Evolutionary conservation across 495 filamentous ascomycete species (phyloP), one percentile per base, ranked within the genome.

Genomic region (Aspergillus biplanus): DNA sequence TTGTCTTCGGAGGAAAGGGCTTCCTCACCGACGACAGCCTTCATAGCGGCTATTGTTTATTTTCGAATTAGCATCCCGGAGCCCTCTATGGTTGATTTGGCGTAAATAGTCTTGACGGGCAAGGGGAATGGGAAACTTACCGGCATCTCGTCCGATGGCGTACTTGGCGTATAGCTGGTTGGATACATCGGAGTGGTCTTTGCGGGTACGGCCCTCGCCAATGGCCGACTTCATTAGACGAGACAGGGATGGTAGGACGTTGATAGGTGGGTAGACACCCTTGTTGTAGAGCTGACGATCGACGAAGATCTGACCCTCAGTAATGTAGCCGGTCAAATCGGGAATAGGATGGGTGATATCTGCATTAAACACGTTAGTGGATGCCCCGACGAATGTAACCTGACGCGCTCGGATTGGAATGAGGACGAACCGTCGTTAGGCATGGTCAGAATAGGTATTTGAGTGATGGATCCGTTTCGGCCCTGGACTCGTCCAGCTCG

Each of bases 181-280:
- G 61, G 96, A 98, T 42, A 99, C 95, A 78, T 99, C 95, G 61
- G 91, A 90, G 79, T 99, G 95, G 73, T 99, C 95, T 78, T 91
- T 91, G 65, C 95, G 89, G 4, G 95, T 98, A 81, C 90, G 94
- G 64, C 91, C 91, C 78, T 97, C 92, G 71, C 96, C 96, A 67
- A 99, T 99, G 71, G 95, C 96, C 67, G 96, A 98, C 76, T 99
- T 99, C 95, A 99, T 99, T 69, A 99, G 90, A 86, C 95, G 96
- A 13, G 96, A 98, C 27, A 99, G 89, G 21, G 95, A 99, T 4
- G 95, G 96, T 35, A 99, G 86, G 65, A 99, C 96, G 84, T 99
- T 99, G 81, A 99, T 99, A 11, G 96, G 96, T 11, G 96, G 96
- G 82, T 95, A 97, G 75, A 99, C 86, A 80, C 93, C 93, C 80